Evolutionary conservation across 805 yeast species (phyloP), one percentile per base, ranked within the genome.

Genomic region (Lipomyces yamadae): DNA sequence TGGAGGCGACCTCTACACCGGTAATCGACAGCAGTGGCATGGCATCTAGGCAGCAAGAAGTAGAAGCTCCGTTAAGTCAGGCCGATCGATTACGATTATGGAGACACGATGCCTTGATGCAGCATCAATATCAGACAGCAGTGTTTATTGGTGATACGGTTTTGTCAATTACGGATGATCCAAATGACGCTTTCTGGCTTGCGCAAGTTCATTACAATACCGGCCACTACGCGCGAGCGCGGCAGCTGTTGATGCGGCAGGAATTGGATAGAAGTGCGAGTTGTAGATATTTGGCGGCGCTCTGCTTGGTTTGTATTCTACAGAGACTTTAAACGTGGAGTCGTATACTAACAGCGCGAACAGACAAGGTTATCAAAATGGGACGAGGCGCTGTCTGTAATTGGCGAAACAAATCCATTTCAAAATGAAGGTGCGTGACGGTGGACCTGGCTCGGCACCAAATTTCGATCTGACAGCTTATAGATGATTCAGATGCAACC

Each of bases 101-200:
- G 99, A 81, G 98, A 58, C 96, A 92, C 70, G 97, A 92, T 75
- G 96, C 99, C 0, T 77, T 90, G 64, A 87, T 90, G 88, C 97
- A 93, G 73, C 98, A 93, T 76, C 96, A 92, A 69, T 91, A 91
- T 76, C 83, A 83, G 56, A 91, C 98, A 0, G 98, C 98, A 0
- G 94, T 89, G 73, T 92, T 87, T 75, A 85, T 95, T 34, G 98
- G 97, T 15, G 97, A 95, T 78, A 94, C 93, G 73, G 91, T 95
- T 6, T 82, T 91, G 54, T 85, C 92, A 0, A 79, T 95, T 67
- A 92, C 98, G 6, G 71, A 74, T 66, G 97, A 93, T 74, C 90
- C 97, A 13, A 91, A 89, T 74, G 98, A 94, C 76, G 97, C 97
- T 10, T 94, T 92, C 77, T 93, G 98, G 97, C 81, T 94, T 37